Conservation (phyloP, 805 yeast species). For the Myxozyma udenii region DNA sequence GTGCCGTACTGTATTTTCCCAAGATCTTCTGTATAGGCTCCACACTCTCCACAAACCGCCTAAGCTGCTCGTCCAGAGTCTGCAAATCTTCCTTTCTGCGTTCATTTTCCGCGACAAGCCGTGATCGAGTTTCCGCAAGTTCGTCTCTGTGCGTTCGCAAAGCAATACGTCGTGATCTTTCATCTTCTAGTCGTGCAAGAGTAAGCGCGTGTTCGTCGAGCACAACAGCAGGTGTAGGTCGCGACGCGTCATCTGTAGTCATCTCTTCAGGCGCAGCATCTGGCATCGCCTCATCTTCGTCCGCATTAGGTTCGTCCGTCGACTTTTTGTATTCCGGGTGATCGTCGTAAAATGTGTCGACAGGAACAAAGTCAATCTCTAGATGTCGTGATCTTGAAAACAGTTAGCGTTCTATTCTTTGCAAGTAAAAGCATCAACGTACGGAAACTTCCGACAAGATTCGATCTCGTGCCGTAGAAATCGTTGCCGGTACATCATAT, state of each 20-base stretch:
- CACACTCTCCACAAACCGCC: slow-evolving; percentile 15
- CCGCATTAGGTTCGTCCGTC: background rate
- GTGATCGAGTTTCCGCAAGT: slow-evolving; percentile 3
- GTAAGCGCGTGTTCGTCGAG: slow-evolving; percentile 10
- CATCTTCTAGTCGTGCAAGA: slow-evolving; percentile 23
- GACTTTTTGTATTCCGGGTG: slow-evolving; percentile 14
- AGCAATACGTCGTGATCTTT: slow-evolving; percentile 14
- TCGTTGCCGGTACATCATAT: slow-evolving; percentile 20
- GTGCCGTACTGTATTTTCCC: background rate
- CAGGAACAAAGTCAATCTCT: slow-evolving; percentile 20
- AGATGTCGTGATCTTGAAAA: slow-evolving; percentile 12
- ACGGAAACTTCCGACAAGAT: slow-evolving; percentile 22
- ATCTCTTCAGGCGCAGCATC: slow-evolving; percentile 1
- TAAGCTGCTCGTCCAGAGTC: slow-evolving; percentile 22
- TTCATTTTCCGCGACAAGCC: slow-evolving; percentile 14
- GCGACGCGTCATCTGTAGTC: background rate
- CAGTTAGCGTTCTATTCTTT: background rate
- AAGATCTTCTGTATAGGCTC: background rate
- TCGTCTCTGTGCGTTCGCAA: slow-evolving; percentile 7
- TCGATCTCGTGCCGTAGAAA: slow-evolving; percentile 21
- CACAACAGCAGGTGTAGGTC: background rate
- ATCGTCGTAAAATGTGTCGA: slow-evolving; percentile 16
- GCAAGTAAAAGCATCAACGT: background rate
- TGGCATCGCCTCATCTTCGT: background rate
- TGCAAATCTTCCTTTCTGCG: slow-evolving; percentile 18